Percentiles rank a stretch among this genome's conserved stretches.
Evolutionary conservation across 805 yeast genomes (phyloP).

Genomic region (Maudiozyma saulgeensis): DNA sequence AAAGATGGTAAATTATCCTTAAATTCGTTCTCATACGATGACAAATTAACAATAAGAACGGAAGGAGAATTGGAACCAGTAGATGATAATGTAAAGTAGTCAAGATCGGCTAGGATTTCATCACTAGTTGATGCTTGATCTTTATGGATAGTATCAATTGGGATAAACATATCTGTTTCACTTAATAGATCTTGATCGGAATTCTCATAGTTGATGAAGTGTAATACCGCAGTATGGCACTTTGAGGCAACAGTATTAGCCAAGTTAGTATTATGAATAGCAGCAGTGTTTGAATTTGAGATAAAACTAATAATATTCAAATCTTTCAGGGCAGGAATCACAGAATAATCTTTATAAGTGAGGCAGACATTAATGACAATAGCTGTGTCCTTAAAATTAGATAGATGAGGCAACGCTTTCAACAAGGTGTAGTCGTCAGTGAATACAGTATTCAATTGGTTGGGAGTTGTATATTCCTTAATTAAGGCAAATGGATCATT

Average conservation of each 20-base stretch:
- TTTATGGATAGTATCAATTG: neutral
- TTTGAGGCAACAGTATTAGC: conserved; percentile 49
- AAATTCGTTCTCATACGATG: conserved; percentile 42
- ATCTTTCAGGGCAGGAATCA: conserved; percentile 63
- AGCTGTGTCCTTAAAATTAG: conserved; percentile 31
- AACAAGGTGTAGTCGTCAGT: conserved; percentile 47
- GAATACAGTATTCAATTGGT: conserved; percentile 36
- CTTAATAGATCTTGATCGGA: neutral
- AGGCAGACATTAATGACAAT: conserved; percentile 54
- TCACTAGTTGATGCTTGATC: neutral
- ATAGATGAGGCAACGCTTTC: conserved; percentile 51
- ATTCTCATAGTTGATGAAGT: conserved; percentile 41
- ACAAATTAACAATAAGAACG: conserved; percentile 41
- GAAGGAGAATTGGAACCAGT: neutral
- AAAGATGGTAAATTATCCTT: conserved; percentile 29
- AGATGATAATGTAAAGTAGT: neutral
- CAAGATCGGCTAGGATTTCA: neutral
- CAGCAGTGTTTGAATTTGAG: conserved; percentile 51
- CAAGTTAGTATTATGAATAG: conserved; percentile 44
- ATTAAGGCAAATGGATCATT: conserved; percentile 26
- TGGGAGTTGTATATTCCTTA: conserved; percentile 9
- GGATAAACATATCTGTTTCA: neutral
- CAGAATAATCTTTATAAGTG: conserved; percentile 51
- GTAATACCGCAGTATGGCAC: conserved; percentile 52
- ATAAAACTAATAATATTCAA: conserved; percentile 55